Percentiles rank a stretch among this genome's conserved stretches.
Evolutionary conservation across 78 protist genomes (phyloP).

Genomic region (Planoprotostelium fungivorum): DNA sequence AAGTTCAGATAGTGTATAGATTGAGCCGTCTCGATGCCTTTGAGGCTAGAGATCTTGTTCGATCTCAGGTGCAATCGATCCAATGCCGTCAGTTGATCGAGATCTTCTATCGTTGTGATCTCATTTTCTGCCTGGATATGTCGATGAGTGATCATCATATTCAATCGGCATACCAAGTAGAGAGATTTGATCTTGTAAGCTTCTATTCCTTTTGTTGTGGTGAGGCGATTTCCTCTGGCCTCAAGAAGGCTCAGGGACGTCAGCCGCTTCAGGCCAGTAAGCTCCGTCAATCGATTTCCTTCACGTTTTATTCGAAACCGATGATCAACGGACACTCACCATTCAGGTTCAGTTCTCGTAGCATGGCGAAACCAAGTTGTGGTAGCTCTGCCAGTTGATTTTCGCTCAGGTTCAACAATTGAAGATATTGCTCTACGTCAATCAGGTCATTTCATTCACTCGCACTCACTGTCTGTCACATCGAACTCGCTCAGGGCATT

Average conservation of each 20-base stretch:
- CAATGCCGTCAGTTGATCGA: not conserved
- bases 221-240: not conserved
- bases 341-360: not conserved
- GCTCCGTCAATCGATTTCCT: not conserved
- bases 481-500: not conserved
- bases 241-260: not conserved
- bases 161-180: not conserved
- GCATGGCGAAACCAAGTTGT: not conserved
- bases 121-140: not conserved
- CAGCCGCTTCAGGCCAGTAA: not conserved
- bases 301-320: not conserved
- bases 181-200: not conserved
- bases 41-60: not conserved
- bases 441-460: not conserved
- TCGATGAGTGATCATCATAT: too few species aligned
- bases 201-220: not conserved
- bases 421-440: not conserved
- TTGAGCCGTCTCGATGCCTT: not conserved
- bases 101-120: not conserved
- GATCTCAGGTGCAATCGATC: not conserved
- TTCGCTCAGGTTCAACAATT: not conserved
- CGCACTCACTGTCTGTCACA: not conserved
- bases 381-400: not conserved
- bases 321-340: not conserved
- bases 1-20: not conserved